These are phyloP conservation scores for Tetradesmus lagerheimii DNA, from an alignment of 139 green algal genomes.

Conservation along the genomic window DNA sequence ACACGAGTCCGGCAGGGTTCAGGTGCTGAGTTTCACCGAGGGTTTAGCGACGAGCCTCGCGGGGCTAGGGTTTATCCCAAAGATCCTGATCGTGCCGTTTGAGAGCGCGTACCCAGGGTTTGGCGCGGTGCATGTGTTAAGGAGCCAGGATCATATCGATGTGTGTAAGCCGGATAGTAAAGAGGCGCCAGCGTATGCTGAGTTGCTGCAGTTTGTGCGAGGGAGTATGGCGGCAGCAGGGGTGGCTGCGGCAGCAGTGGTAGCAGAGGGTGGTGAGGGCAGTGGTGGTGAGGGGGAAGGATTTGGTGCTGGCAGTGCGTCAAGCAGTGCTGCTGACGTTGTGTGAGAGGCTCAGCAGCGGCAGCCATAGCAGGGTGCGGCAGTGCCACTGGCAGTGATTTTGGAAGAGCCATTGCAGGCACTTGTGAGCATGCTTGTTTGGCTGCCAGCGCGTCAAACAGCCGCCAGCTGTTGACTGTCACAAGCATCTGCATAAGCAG, in stretches of 20 bases:
- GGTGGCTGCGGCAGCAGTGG: not conserved
- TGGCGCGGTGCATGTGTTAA: conserved; percentile 74
- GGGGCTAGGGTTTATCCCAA: conserved; percentile 70
- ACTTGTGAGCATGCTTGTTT: too few species aligned
- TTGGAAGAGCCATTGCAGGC: too few species aligned
- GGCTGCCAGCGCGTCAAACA: too few species aligned
- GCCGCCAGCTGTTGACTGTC: too few species aligned
- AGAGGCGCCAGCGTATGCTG: conserved; percentile 51
- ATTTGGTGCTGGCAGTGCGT: conserved; percentile 13
- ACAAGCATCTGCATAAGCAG: too few species aligned
- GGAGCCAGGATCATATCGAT: conserved; percentile 79
- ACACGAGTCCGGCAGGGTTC: conserved; percentile 48
- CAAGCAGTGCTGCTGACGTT: conserved; percentile 10
- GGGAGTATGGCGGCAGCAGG: conserved; percentile 2
- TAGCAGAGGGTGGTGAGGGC: not conserved
- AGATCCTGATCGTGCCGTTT: conserved; percentile 75
- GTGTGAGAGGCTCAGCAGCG: too few species aligned
- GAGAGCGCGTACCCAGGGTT: conserved; percentile 79
- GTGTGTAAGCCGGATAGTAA: conserved; percentile 76
- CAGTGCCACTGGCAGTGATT: too few species aligned
- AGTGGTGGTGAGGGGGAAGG: not conserved
- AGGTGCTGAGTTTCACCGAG: conserved; percentile 76
- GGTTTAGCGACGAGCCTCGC: conserved; percentile 68
- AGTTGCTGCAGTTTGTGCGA: conserved; percentile 47
- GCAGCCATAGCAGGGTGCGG: too few species aligned